Base-by-base conservation (phyloP, 176 grass and related monocot genomes). In the Eragrostis nindensis region DNA sequence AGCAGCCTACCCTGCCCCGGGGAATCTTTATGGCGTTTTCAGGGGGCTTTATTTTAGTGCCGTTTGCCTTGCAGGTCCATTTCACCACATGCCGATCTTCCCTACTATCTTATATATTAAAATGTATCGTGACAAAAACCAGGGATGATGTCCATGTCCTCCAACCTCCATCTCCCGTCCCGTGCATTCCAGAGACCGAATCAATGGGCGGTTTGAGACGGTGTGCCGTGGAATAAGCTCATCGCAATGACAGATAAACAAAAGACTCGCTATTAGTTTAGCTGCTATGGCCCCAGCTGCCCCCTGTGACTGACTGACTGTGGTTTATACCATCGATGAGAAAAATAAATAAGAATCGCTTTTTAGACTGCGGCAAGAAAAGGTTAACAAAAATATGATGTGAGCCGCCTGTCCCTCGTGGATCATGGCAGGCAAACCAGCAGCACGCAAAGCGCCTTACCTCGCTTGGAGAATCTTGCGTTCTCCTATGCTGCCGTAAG, bases 21-120 rank as follows among this genome's bases (percentile, higher is more conserved):
- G 16, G 71, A 38, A 57, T 56, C 50, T n/a, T 14, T 7, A 4
- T 61, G 57, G 24, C 24, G 57, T 61, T 61, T 61, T 27, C 24
- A 27, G 13, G 24, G 22, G 11, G 57, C 57, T 61, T 12, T 61
- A 61, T 61, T 61, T 61, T 24, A 54, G 11, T 54, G 18, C 48
- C 46, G 36, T 7, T 24, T 40, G 52, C 14, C 72, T 21, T 40
- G 71, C 71, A 74, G 19, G 50, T 74, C 18, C 30, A 74, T 74
- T 57, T 73, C 70, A 40, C 13, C 72, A 57, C 72, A 55, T 70
- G 68, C 21, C 6, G 6, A 55, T 55, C 18, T n/a, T 21, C 40
- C 18, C 64, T 30, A 7, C 64, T 30, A 7, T 30, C 49, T 5
- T 4, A 8, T 11, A 5, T 55, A 22, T 11, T 56, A 56, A 56